Conservation (phyloP, 768 basidiomycete genomes). For the Pulveroboletus sp. region DNA sequence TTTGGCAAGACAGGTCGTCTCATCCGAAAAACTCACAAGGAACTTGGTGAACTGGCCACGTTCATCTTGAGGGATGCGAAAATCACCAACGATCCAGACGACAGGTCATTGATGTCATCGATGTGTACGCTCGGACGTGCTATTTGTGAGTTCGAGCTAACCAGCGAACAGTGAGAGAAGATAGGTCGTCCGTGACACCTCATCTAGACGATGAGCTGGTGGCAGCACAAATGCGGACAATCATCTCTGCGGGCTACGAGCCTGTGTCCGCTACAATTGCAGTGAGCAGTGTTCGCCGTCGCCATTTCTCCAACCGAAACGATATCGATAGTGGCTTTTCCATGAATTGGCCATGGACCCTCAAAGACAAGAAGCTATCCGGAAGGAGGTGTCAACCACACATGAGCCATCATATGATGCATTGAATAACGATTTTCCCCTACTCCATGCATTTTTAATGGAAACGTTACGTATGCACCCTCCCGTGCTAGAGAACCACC, state of each 20-base stretch:
- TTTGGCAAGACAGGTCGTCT: slow-evolving; percentile 57
- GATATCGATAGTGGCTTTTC: slow-evolving; percentile 55
- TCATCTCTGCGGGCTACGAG: slow-evolving; percentile 54
- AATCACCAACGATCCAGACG: slow-evolving; percentile 38
- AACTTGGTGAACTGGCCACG: slow-evolving; percentile 49
- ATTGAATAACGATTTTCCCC: slow-evolving; percentile 44
- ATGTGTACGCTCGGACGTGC: slow-evolving; percentile 40
- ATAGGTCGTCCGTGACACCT: slow-evolving; percentile 37
- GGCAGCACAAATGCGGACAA: slow-evolving; percentile 58
- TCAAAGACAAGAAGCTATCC: slow-evolving; percentile 50
- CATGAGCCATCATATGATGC: slow-evolving; percentile 50
- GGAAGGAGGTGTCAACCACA: slow-evolving; percentile 47
- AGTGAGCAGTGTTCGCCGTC: slow-evolving; percentile 18
- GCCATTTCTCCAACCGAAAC: slow-evolving; percentile 3
- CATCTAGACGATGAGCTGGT: slow-evolving; percentile 47
- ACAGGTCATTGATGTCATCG: slow-evolving; percentile 48
- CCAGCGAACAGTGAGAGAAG: slow-evolving; percentile 36
- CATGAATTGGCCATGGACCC: slow-evolving; percentile 56
- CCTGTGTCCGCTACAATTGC: slow-evolving; percentile 35
- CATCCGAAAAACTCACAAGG: slow-evolving; percentile 50
- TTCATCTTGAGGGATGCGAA: slow-evolving; percentile 56
- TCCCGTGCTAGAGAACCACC: slow-evolving; percentile 61
- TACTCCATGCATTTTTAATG: slow-evolving; percentile 58
- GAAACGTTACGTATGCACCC: slow-evolving; percentile 62
- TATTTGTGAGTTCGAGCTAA: slow-evolving; percentile 4